Percentiles rank a stretch among this genome's conserved stretches.
Conservation (phyloP, 768 basidiomycete species). For the Phylloporus rhodoxanthus region DNA sequence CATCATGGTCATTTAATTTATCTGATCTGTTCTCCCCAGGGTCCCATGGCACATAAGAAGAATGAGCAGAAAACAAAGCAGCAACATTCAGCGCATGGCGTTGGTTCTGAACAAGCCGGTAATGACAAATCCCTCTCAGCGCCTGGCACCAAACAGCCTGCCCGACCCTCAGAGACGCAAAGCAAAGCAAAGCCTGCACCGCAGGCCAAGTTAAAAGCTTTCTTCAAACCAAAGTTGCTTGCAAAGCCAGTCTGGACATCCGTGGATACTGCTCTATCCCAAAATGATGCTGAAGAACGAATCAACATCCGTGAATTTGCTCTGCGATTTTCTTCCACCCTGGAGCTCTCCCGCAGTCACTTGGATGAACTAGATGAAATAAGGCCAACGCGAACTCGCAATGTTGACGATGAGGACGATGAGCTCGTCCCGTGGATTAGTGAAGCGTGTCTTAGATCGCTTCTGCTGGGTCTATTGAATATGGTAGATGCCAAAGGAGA, state of each 20-base stretch:
- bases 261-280: conserved; percentile 39
- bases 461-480: conserved; percentile 57
- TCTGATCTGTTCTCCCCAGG: conserved; percentile 18
- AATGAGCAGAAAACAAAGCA: conserved; percentile 17
- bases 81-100: conserved; percentile 3
- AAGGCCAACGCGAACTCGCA: conserved; percentile 29
- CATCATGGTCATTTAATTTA: not conserved
- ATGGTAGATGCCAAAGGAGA: conserved; percentile 43
- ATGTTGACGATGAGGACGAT: conserved; percentile 34
- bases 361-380: conserved; percentile 63
- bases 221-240: conserved; percentile 34
- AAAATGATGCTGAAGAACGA: conserved; percentile 50
- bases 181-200: conserved; percentile 16
- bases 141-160: conserved; percentile 4
- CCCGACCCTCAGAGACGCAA: conserved; percentile 3
- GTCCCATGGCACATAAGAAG: conserved; percentile 24
- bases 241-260: conserved; percentile 49
- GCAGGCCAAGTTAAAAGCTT: conserved; percentile 23
- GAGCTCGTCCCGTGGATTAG: conserved; percentile 51
- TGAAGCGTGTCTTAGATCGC: conserved; percentile 56
- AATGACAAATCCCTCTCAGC: conserved; percentile 8
- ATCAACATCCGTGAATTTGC: conserved; percentile 73
- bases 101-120: conserved; percentile 1
- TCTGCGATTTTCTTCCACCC: conserved; percentile 51
- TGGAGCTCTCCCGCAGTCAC: conserved; percentile 47